Evolutionary conservation across 345 rosid species (phyloP).

Genomic region (Rhodamnia rubescens): DNA sequence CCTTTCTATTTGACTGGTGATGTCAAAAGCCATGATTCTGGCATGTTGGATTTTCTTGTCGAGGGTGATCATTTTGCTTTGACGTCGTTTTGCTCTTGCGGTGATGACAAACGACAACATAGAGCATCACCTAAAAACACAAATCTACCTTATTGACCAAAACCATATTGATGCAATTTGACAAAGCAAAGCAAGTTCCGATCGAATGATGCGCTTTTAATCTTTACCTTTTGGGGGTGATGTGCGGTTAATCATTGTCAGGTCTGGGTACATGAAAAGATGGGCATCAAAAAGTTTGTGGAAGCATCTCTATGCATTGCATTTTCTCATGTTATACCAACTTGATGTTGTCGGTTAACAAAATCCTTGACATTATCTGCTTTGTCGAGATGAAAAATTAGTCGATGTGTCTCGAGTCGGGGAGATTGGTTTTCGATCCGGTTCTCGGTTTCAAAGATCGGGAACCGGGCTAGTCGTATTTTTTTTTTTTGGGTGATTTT

Average conservation of each 20-base stretch:
- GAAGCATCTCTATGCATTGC: conserved; percentile 5
- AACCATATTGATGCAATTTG: not conserved
- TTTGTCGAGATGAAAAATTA: not conserved
- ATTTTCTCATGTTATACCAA: not conserved
- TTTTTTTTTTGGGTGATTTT: too few species aligned
- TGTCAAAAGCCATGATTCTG: not conserved
- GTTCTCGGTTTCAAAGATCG: too few species aligned
- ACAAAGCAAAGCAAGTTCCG: not conserved
- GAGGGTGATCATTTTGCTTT: not conserved
- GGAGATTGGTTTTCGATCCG: too few species aligned
- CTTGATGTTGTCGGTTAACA: not conserved
- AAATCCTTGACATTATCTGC: not conserved
- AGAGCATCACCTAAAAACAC: not conserved
- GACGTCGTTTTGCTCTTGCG: not conserved
- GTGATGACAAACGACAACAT: not conserved
- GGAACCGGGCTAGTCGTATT: too few species aligned
- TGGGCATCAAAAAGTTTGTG: not conserved
- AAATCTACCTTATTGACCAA: not conserved
- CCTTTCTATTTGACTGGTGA: not conserved
- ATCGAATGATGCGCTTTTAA: not conserved
- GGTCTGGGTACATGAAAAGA: not conserved
- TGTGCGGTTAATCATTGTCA: conserved; percentile 7
- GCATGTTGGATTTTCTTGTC: not conserved
- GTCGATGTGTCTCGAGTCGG: not conserved
- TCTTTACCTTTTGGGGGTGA: not conserved